These are phyloP conservation scores for Eimeria zaria DNA, from an alignment of 169 alveolate species.

Conservation along the genomic window DNA sequence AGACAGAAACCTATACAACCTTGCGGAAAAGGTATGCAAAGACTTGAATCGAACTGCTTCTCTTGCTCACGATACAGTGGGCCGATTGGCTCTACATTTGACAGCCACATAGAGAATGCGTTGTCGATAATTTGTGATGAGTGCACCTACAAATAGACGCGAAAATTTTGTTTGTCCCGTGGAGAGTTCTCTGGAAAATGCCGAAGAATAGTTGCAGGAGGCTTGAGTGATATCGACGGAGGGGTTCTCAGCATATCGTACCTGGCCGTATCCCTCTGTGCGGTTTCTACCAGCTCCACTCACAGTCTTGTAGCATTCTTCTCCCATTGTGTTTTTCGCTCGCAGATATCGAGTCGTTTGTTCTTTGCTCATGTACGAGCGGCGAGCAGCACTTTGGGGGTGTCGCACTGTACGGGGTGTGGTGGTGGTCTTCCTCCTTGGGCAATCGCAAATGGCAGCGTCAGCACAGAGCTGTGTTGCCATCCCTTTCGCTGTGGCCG, in stretches of 20 bases:
- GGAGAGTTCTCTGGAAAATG: background rate
- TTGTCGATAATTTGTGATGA: background rate
- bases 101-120: background rate
- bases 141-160: background rate
- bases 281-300: background rate
- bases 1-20: conserved; percentile 77
- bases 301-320: background rate
- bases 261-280: background rate
- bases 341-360: conserved; percentile 79
- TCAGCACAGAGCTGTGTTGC: conserved; percentile 83
- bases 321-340: background rate
- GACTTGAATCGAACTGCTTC: background rate
- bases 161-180: background rate
- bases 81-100: background rate
- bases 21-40: conserved; percentile 79
- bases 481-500: conserved; percentile 85
- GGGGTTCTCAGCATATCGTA: background rate
- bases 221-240: background rate
- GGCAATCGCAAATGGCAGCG: conserved; percentile 79
- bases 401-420: conserved; percentile 22
- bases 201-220: background rate
- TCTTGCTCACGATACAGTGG: background rate
- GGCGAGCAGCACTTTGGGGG: conserved; percentile 78
- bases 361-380: conserved; percentile 85
- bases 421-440: conserved; percentile 70